Evolutionary conservation across 495 filamentous ascomycete genomes (phyloP).

Genomic region (Viridothelium virens): DNA sequence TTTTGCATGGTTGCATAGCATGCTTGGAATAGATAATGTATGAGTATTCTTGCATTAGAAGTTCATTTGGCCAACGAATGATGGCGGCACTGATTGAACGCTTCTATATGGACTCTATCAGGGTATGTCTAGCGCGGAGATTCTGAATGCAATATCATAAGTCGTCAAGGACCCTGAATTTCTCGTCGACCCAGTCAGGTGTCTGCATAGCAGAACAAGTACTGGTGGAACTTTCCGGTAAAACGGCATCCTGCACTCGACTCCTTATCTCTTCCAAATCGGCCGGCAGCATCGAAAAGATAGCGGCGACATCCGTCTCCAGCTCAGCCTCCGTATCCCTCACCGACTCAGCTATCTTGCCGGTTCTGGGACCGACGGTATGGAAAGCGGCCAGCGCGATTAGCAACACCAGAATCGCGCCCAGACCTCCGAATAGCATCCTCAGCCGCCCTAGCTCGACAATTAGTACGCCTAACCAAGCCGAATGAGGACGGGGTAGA

Average conservation of each 20-base stretch:
- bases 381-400: conserved; percentile 1
- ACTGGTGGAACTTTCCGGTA: not conserved
- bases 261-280: not conserved
- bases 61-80: not conserved
- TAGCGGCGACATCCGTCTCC: not conserved
- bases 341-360: not conserved
- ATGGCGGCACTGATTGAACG: not conserved
- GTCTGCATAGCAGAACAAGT: not conserved
- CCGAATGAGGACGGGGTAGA: not conserved
- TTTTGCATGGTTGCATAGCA: not conserved
- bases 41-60: not conserved
- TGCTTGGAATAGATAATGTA: conserved; percentile 8
- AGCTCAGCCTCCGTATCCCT: conserved; percentile 1
- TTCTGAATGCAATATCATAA: not conserved
- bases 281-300: not conserved
- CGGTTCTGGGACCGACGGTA: not conserved
- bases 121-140: not conserved
- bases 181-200: conserved; percentile 5
- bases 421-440: conserved; percentile 25
- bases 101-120: not conserved
- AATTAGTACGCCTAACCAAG: not conserved
- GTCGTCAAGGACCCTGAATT: not conserved
- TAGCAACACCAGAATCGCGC: not conserved
- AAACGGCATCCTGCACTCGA: not conserved
- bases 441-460: conserved; percentile 24